Percentiles rank a stretch among this genome's conserved stretches.
Evolutionary conservation across 768 basidiomycete species (phyloP).

Genomic region (Dacryopinax primogenitus): DNA sequence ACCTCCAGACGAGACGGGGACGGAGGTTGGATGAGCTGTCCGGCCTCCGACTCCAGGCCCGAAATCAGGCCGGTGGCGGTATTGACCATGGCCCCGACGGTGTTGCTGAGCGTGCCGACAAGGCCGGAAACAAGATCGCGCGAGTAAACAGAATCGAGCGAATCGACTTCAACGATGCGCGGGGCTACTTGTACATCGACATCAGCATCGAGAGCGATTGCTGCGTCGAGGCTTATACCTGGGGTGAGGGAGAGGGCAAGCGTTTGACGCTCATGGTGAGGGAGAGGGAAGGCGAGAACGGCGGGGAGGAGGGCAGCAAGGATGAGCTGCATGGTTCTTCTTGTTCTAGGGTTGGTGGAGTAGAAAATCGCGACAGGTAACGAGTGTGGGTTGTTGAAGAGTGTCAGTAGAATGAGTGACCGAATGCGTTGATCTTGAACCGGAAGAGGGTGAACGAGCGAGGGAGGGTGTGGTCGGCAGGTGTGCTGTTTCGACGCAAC

Average conservation of each 20-base stretch:
- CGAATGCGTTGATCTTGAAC: not conserved
- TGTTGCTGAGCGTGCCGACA: not conserved
- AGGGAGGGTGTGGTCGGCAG: not conserved
- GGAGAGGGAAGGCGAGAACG: not conserved
- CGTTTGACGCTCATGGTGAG: not conserved
- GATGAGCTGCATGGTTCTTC: not conserved
- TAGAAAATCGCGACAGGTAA: not conserved
- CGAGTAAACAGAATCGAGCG: not conserved
- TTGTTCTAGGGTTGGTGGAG: not conserved
- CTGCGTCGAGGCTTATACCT: not conserved
- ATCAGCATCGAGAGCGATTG: not conserved
- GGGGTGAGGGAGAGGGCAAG: too few relatives aligned
- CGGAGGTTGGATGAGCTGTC: too few relatives aligned
- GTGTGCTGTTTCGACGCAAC: not conserved
- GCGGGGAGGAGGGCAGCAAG: not conserved
- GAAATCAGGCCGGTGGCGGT: not conserved
- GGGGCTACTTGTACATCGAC: not conserved
- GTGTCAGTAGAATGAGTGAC: not conserved
- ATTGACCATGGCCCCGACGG: not conserved
- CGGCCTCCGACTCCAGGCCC: too few relatives aligned
- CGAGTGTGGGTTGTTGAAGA: not conserved
- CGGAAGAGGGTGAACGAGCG: not conserved
- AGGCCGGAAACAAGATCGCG: not conserved
- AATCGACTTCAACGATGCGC: not conserved
- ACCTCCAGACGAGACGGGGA: too few relatives aligned